These are phyloP conservation scores for Tricholoma terreum DNA, from an alignment of 768 basidiomycete genomes.

Conservation along the genomic window DNA sequence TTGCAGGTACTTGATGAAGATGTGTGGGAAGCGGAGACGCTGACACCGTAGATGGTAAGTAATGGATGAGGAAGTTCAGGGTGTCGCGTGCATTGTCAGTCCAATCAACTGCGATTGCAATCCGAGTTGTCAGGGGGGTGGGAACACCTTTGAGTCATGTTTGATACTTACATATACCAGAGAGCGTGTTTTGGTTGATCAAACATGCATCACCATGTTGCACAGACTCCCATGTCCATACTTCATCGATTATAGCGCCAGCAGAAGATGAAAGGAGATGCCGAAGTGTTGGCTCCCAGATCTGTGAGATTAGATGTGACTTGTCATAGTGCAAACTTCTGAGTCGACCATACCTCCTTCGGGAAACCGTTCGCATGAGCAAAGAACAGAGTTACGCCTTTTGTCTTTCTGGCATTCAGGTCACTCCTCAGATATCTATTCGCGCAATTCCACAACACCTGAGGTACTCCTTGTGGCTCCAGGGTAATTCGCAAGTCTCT, in stretches of 20 bases:
- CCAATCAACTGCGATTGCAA: constrained; percentile 61
- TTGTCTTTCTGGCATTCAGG: constrained; percentile 17
- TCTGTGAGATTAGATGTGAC: constrained; percentile 39
- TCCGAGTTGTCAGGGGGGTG: neutral
- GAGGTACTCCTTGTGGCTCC: constrained; percentile 35
- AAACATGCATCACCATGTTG: constrained; percentile 85
- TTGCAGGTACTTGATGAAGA: constrained; percentile 45
- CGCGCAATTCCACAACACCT: constrained; percentile 62
- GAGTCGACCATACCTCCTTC: constrained; percentile 63
- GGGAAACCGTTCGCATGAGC: constrained; percentile 86
- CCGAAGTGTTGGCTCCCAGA: constrained; percentile 70
- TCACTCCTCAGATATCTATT: constrained; percentile 63
- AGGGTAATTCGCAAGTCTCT: constrained; percentile 29
- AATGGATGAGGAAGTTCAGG: constrained; percentile 67
- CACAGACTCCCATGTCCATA: constrained; percentile 82
- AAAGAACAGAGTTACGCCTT: constrained; percentile 68
- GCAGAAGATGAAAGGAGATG: constrained; percentile 45
- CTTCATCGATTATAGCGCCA: constrained; percentile 49
- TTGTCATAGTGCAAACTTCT: neutral
- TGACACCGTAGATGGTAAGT: constrained; percentile 48
- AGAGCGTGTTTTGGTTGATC: constrained; percentile 57
- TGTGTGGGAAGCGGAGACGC: constrained; percentile 45
- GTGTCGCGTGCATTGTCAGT: constrained; percentile 75
- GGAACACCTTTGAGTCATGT: neutral
- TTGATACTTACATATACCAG: constrained; percentile 52